phyloP scores from a whole-genome alignment of 2,329 filamentous ascomycete genomes.

The Kalaharituber pfeilii region DNA sequence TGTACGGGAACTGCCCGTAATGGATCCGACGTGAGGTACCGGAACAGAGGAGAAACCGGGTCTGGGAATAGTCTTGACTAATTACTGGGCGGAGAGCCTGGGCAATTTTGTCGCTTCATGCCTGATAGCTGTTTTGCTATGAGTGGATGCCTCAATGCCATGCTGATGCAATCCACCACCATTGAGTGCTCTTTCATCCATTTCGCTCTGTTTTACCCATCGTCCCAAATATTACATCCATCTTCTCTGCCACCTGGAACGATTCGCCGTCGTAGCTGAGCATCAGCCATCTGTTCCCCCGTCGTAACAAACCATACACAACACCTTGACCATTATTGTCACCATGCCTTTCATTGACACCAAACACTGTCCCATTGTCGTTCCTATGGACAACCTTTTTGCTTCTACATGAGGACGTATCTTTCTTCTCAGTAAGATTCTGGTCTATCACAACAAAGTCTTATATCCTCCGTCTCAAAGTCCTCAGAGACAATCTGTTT shows the following conservation, averaged over 20 bases:
- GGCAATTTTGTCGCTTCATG: too few relatives aligned
- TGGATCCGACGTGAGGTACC: too few relatives aligned
- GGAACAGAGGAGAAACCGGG: too few relatives aligned
- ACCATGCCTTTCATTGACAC: slow-evolving; percentile 4
- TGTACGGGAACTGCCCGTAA: too few relatives aligned
- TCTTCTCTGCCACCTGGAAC: not conserved
- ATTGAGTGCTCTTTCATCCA: slow-evolving; percentile 2
- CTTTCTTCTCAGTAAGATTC: not conserved
- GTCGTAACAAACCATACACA: slow-evolving; percentile 5
- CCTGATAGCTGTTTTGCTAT: too few relatives aligned
- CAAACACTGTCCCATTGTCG: slow-evolving; percentile 2
- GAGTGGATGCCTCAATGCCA: too few relatives aligned
- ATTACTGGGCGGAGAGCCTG: too few relatives aligned
- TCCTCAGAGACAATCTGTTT: slow-evolving; percentile 1
- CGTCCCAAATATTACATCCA: slow-evolving; percentile 1
- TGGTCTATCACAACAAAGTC: slow-evolving; percentile 1
- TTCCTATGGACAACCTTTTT: not conserved
- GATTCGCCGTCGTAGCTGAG: not conserved
- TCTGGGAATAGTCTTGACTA: too few relatives aligned
- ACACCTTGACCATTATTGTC: slow-evolving; percentile 3
- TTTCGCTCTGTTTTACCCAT: not conserved
- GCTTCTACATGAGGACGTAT: not conserved
- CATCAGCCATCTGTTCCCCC: slow-evolving; percentile 1
- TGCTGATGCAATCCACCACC: not conserved
- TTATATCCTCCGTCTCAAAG: not conserved